Evolutionary conservation across 306 rosid species (phyloP).

Genomic region (Vicia sativa): DNA sequence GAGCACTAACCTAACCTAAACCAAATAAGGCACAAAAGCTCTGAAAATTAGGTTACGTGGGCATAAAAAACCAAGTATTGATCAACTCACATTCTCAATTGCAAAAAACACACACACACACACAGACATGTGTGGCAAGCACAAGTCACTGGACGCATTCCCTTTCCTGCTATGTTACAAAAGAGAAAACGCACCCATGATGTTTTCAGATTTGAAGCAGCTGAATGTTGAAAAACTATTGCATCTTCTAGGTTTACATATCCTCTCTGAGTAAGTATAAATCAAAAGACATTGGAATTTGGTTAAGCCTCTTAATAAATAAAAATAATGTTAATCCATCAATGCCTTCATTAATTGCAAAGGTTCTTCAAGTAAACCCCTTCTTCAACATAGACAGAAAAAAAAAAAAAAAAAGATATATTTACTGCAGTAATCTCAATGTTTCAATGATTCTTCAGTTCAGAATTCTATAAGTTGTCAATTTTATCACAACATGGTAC

Average conservation of each 20-base stretch:
- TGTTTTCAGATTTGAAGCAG: neutral
- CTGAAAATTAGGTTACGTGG: neutral
- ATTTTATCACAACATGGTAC: neutral
- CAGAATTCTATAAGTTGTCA: neutral
- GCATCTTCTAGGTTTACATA: neutral
- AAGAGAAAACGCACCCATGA: neutral
- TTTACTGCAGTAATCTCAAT: neutral
- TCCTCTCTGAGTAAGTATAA: neutral
- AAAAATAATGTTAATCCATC: neutral
- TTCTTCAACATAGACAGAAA: neutral
- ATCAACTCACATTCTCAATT: neutral
- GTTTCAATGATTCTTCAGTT: neutral
- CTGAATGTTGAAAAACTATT: neutral
- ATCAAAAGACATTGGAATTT: neutral
- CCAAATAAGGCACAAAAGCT: neutral
- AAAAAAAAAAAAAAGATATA: neutral
- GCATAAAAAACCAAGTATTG: neutral
- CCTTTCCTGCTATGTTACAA: neutral
- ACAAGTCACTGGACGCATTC: neutral
- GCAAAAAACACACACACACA: neutral
- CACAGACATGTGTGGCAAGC: neutral
- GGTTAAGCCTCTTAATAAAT: neutral
- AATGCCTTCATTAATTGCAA: neutral
- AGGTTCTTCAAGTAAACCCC: neutral
- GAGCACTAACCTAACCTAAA: conserved; percentile 10